Percentiles rank a stretch among this genome's conserved stretches.
Evolutionary conservation across 1,284 basidiomycete genomes (phyloP).

Genomic region (Tremellales sp.): DNA sequence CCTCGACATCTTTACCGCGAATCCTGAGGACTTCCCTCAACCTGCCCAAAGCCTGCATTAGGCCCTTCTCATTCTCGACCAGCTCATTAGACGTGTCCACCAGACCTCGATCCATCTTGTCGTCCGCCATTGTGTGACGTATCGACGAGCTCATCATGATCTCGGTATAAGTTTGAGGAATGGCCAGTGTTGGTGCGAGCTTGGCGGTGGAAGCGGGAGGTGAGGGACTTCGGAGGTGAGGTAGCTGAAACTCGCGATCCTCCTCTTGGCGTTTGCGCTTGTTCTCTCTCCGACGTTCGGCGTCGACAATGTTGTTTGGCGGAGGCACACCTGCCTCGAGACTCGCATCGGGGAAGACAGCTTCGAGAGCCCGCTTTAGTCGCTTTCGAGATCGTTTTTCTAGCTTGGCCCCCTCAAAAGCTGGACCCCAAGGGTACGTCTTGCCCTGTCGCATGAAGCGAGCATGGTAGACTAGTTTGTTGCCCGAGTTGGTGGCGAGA

Average conservation of each 20-base stretch:
- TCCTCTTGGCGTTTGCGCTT: slow-evolving; percentile 29
- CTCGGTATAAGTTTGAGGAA: slow-evolving; percentile 44
- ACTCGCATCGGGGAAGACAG: slow-evolving; percentile 38
- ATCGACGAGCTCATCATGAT: slow-evolving; percentile 45
- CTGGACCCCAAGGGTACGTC: slow-evolving; percentile 46
- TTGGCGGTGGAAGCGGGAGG: slow-evolving; percentile 40
- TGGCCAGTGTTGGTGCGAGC: slow-evolving; percentile 40
- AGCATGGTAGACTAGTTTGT: slow-evolving; percentile 40
- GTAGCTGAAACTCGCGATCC: slow-evolving; percentile 28
- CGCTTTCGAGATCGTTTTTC: slow-evolving; percentile 31
- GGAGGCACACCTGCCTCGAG: slow-evolving; percentile 31
- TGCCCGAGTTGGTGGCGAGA: slow-evolving; percentile 38
- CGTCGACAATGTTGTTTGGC: slow-evolving; percentile 34
- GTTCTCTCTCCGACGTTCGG: slow-evolving; percentile 14
- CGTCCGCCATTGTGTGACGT: slow-evolving; percentile 45
- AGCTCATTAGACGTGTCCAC: slow-evolving; percentile 46
- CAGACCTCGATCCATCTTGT: slow-evolving; percentile 45
- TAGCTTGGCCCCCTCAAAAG: slow-evolving; percentile 36
- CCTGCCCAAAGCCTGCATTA: slow-evolving; percentile 44
- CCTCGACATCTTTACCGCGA: slow-evolving; percentile 31
- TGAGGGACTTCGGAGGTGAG: slow-evolving; percentile 43
- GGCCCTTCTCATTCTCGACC: slow-evolving; percentile 46
- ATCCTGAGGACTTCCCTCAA: slow-evolving; percentile 40
- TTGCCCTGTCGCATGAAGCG: slow-evolving; percentile 45
- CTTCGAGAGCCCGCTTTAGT: slow-evolving; percentile 34